Percentiles rank a stretch among this genome's conserved stretches.
These are phyloP conservation scores for Fusarium mangiferae DNA, from an alignment of 2,329 filamentous ascomycete genomes.

Conservation along the genomic window DNA sequence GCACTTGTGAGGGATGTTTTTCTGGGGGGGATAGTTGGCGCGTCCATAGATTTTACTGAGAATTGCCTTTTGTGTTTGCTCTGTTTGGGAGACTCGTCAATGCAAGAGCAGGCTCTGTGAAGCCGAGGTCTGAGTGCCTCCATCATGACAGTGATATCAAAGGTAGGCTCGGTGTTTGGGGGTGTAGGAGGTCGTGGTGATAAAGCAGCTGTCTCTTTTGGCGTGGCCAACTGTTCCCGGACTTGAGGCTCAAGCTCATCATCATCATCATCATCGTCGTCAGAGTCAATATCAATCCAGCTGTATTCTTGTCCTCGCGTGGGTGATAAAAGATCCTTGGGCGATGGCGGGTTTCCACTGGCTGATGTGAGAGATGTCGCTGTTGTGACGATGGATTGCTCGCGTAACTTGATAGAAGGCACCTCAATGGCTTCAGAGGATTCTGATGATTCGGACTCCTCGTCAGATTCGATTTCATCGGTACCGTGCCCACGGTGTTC, in stretches of 20 bases:
- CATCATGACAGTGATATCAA: constrained; percentile 33
- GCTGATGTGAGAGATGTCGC: constrained; percentile 51
- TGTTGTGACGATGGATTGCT: constrained; percentile 50
- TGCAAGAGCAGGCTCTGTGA: constrained; percentile 9
- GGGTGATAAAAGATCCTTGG: constrained; percentile 35
- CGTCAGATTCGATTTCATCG: constrained; percentile 47
- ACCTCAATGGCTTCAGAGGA: constrained; percentile 47
- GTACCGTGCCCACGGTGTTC: constrained; percentile 35
- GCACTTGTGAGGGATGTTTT: constrained; percentile 31
- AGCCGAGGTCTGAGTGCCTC: constrained; percentile 4
- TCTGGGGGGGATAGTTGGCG: constrained; percentile 37
- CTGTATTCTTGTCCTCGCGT: constrained; percentile 44
- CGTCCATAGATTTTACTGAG: constrained; percentile 31
- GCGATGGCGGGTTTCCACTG: constrained; percentile 42
- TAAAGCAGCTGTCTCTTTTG: constrained; percentile 29
- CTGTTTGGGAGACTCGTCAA: constrained; percentile 6
- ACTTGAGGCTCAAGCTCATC: constrained; percentile 30
- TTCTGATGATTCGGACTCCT: constrained; percentile 46
- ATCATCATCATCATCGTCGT: constrained; percentile 38
- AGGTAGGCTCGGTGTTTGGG: constrained; percentile 30
- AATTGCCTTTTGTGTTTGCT: constrained; percentile 12
- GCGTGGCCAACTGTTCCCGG: constrained; percentile 11
- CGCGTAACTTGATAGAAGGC: constrained; percentile 48
- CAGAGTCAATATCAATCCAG: constrained; percentile 53
- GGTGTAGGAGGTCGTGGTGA: constrained; percentile 49